phyloP scores from a whole-genome alignment of 495 filamentous ascomycete species.

The Penicillium bialowiezense region DNA sequence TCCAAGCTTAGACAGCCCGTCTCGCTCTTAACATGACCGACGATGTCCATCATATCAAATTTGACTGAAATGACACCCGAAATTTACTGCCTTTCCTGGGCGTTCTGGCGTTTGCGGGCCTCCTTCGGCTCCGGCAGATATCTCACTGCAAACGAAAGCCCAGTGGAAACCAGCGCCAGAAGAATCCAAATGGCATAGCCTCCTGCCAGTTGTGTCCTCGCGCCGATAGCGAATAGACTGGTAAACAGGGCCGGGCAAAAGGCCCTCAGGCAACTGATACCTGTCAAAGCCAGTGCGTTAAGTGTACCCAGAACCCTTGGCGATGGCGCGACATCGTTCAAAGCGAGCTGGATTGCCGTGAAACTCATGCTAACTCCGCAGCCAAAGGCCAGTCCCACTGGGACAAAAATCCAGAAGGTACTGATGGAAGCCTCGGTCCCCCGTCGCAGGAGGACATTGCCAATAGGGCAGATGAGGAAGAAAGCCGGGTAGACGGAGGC shows the following conservation, averaged over 20 bases:
- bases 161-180: slow-evolving; percentile 44
- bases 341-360: slow-evolving; percentile 61
- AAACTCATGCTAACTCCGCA: slow-evolving; percentile 67
- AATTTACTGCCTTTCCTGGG: neutral
- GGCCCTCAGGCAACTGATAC: slow-evolving; percentile 50
- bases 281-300: slow-evolving; percentile 60
- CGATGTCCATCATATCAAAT: too few species aligned
- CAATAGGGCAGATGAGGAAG: slow-evolving; percentile 46
- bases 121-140: slow-evolving; percentile 33
- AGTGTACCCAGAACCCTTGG: slow-evolving; percentile 57
- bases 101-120: slow-evolving; percentile 1
- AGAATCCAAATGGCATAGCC: slow-evolving; percentile 69
- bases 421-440: slow-evolving; percentile 23
- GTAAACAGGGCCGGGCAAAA: slow-evolving; percentile 60
- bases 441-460: slow-evolving; percentile 50
- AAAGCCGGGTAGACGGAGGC: slow-evolving; percentile 56
- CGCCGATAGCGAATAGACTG: slow-evolving; percentile 60
- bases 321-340: slow-evolving; percentile 66
- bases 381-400: slow-evolving; percentile 39
- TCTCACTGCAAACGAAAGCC: slow-evolving; percentile 40
- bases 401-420: slow-evolving; percentile 55
- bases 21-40: too few species aligned
- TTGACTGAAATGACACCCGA: too few species aligned
- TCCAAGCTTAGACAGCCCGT: too few species aligned
- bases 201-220: slow-evolving; percentile 49